Conservation (phyloP, 495 filamentous ascomycete species). For the Lasiosphaeria miniovina region DNA sequence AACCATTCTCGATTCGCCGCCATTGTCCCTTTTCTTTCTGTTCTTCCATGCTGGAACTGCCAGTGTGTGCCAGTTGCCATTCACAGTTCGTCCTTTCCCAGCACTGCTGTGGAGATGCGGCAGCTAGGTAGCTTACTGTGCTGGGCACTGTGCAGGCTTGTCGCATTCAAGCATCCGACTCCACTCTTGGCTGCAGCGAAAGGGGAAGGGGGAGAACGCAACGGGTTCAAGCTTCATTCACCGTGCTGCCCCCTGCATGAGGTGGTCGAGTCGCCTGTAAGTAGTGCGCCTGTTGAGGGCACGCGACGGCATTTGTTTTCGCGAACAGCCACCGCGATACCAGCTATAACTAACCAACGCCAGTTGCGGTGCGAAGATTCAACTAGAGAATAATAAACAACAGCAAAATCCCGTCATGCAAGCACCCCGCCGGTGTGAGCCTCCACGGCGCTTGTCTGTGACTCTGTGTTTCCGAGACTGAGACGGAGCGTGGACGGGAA, state of each 20-base stretch:
- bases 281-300: too few relatives aligned
- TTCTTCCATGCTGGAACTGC: too few relatives aligned
- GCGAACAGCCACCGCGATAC: too few relatives aligned
- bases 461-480: neutral
- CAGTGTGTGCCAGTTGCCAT: too few relatives aligned
- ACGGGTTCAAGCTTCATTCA: slow-evolving; percentile 9
- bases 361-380: too few relatives aligned
- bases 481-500: neutral
- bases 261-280: neutral
- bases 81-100: slow-evolving; percentile 6
- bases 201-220: slow-evolving; percentile 18
- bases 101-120: neutral
- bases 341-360: too few relatives aligned
- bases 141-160: slow-evolving; percentile 17
- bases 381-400: too few relatives aligned
- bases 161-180: slow-evolving; percentile 17
- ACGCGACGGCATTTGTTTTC: too few relatives aligned
- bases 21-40: too few relatives aligned
- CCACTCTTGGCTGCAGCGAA: slow-evolving; percentile 19
- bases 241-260: slow-evolving; percentile 13
- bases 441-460: neutral
- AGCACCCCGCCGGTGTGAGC: neutral
- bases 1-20: too few relatives aligned
- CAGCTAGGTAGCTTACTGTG: slow-evolving; percentile 13
- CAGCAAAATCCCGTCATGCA: neutral